Evolutionary conservation across 1,139 yeast genomes (phyloP), one percentile per base, ranked within the genome.

Genomic region (Taphrina flavorubra): DNA sequence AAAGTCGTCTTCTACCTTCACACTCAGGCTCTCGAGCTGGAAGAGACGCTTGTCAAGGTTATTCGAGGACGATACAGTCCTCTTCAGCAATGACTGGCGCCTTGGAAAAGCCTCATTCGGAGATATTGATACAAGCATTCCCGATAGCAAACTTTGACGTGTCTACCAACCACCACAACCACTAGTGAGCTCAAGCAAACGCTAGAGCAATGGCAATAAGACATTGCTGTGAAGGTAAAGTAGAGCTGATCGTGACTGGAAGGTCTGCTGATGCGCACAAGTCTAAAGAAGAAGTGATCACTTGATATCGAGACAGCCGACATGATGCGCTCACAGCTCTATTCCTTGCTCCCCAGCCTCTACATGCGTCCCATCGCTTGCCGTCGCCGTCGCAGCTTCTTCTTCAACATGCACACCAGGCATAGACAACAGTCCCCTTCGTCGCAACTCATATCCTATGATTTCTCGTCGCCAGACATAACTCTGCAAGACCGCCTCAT

Each of bases 381-480:
- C 16, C 31, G 13, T n/a, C n/a, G 36, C 36, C 8, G 53, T 20
- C 36, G 6, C 31, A 6, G n/a, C 31, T 5, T 49, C 53, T 25
- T 25, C 31, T 25, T 25, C 31, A 25, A 4, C 31, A 49, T 49
- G 53, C 2, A 49, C 53, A 36, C 58, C 58, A 6, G 42, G 42
- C 58, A 53, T 53, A 16, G 25, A 36, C 25, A 53, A 34, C 34
- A 40, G 13, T 2, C 66, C 66, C 13, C 70, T 62, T 36, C 62
- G 65, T 39, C 63, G 46, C 59, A 69, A 20, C 53, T 70, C 72
- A 16, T 64, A 51, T 44, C 61, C 49, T 16, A 71, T 68, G 59
- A 73, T 65, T 49, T 60, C 72, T n/a, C 76, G 72, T 62, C 75
- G 66, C 42, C 65, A 58, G 42, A 68, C 59, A 60, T 74, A 74